These are phyloP conservation scores for Aspergillus olivimuriae DNA, from an alignment of 495 filamentous ascomycete species.

Conservation along the genomic window DNA sequence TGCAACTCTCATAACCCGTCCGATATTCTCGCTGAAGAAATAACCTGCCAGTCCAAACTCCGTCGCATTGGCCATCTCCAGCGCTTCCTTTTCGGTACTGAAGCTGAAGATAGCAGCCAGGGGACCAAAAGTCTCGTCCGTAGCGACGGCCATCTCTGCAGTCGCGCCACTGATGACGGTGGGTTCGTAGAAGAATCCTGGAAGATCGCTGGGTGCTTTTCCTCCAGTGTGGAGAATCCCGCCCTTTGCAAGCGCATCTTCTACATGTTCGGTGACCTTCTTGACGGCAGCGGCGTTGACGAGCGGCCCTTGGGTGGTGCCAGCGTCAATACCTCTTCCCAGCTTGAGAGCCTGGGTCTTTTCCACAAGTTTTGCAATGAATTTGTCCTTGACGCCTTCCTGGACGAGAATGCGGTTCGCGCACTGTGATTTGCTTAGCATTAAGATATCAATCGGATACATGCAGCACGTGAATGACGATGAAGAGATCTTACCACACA, in stretches of 20 bases:
- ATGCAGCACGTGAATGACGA: slow-evolving; percentile 37
- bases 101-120: slow-evolving; percentile 21
- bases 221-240: slow-evolving; percentile 14
- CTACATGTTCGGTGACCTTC: slow-evolving; percentile 66
- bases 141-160: slow-evolving; percentile 26
- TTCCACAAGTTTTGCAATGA: slow-evolving; percentile 45
- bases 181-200: slow-evolving; percentile 60
- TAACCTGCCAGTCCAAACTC: slow-evolving; percentile 27
- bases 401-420: slow-evolving; percentile 62
- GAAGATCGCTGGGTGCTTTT: slow-evolving; percentile 44
- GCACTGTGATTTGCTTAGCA: slow-evolving; percentile 28
- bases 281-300: slow-evolving; percentile 61
- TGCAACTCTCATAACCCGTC: slow-evolving; percentile 15
- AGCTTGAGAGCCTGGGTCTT: slow-evolving; percentile 61
- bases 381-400: slow-evolving; percentile 19
- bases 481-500: slow-evolving; percentile 33
- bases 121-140: slow-evolving; percentile 29
- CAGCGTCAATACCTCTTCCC: slow-evolving; percentile 58
- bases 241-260: slow-evolving; percentile 54
- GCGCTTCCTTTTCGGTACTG: slow-evolving; percentile 20
- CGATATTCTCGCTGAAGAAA: slow-evolving; percentile 22
- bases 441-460: slow-evolving; percentile 20
- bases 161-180: slow-evolving; percentile 64
- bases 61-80: slow-evolving; percentile 20
- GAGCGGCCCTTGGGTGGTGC: slow-evolving; percentile 66